These are phyloP conservation scores for Hemisphaericaspora lyxosophila DNA, from an alignment of 1,139 yeast species.

Conservation along the genomic window DNA sequence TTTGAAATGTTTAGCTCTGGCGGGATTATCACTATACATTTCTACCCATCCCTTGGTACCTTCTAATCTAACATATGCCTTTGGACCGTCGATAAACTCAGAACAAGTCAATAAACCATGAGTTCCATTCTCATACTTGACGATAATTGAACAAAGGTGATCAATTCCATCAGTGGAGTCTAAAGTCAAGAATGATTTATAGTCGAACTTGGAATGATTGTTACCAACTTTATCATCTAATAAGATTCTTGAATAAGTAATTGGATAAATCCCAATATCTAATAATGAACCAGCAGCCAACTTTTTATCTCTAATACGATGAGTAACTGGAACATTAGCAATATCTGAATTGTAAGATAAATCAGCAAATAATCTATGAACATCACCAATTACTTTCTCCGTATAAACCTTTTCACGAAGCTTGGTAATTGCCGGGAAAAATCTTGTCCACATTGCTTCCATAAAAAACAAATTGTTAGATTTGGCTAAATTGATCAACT, in stretches of 20 bases:
- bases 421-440: constrained; percentile 49
- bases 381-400: constrained; percentile 47
- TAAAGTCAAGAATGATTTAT: constrained; percentile 32
- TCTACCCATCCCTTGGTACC: constrained; percentile 40
- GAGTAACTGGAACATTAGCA: constrained; percentile 22
- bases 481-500: constrained; percentile 46
- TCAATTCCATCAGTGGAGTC: constrained; percentile 35
- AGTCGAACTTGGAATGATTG: constrained; percentile 27
- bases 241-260: constrained; percentile 48
- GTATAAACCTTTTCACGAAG: constrained; percentile 42
- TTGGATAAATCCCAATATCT: constrained; percentile 59
- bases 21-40: constrained; percentile 37
- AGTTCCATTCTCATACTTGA: constrained; percentile 34
- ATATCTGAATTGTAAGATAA: constrained; percentile 36
- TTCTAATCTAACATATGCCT: constrained; percentile 35
- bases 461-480: constrained; percentile 48
- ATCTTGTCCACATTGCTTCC: constrained; percentile 71
- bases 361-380: constrained; percentile 42
- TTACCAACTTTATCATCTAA: constrained; percentile 34
- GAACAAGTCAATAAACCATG: constrained; percentile 39
- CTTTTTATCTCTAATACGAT: constrained; percentile 40
- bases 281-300: constrained; percentile 63
- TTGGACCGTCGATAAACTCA: constrained; percentile 27
- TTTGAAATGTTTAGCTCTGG: constrained; percentile 28
- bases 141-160: constrained; percentile 33